Evolutionary conservation across 805 yeast genomes (phyloP), one percentile per base, ranked within the genome.

Genomic region (Pichia membranifaciens): DNA sequence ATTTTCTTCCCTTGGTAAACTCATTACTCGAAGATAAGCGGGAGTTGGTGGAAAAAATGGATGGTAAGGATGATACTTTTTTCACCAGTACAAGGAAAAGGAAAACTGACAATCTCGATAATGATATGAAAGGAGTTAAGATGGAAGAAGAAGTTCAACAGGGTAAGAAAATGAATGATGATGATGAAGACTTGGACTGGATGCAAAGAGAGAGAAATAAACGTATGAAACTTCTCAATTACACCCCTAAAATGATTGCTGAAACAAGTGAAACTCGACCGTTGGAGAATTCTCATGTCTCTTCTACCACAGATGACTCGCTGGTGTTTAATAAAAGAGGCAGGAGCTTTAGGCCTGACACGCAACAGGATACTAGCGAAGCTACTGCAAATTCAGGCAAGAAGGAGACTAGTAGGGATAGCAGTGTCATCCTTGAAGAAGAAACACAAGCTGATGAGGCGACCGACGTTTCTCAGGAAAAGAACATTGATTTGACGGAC

Each of bases 1-100:
- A 44, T 20, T 48, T 40, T 41, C 13, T 44, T 32, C 48, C 48
- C 16, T 36, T 44, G 15, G 25, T 48, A 15, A 48, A 48, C 23
- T 16, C 35, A 12, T 41, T 48, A n/a, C 32, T 40, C 5, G 7
- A 18, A 3, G 45, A 44, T 13, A 48, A 32, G 20, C 31, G 33
- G n/a, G 4, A 3, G 1, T 37, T 44, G 8, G 20, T 12, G 4
- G 31, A 32, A n/a, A 23, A 23, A 3, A 12, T 33, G 18, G 36
- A 31, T 2, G 32, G 17, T 17, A 12, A 4, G 8, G 38, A 38
- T 2, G 50, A 39, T 9, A 10, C 20, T 16, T 5, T 34, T 3
- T 43, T 47, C 20, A 31, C 32, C 29, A 38, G 47, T 18, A 16
- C 35, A 5, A 33, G 28, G 5, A 43, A 43, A 16, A 38, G 41